Evolutionary conservation across 1,284 basidiomycete species (phyloP).

Genomic region (Moniliophthora roreri): DNA sequence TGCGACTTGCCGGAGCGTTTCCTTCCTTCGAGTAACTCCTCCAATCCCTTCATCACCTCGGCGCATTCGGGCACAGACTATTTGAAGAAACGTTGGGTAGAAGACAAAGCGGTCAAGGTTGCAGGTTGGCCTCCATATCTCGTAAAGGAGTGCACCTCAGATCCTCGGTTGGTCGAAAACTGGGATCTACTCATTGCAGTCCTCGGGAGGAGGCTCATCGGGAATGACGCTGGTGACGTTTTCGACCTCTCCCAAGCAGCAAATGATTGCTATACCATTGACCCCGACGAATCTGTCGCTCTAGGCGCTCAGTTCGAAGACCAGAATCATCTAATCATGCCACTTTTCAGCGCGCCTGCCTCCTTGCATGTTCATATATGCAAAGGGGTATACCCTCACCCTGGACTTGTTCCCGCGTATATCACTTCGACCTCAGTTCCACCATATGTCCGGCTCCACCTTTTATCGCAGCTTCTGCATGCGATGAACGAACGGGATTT

Average conservation of each 20-base stretch:
- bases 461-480: conserved; percentile 65
- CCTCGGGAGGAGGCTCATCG: conserved; percentile 50
- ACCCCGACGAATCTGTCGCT: conserved; percentile 68
- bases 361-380: conserved; percentile 70
- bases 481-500: conserved; percentile 57
- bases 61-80: conserved; percentile 61
- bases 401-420: conserved; percentile 70
- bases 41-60: conserved; percentile 66
- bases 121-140: conserved; percentile 81
- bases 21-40: conserved; percentile 63
- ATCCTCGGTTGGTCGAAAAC: conserved; percentile 39
- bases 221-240: conserved; percentile 32
- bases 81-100: conserved; percentile 78
- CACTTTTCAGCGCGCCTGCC: conserved; percentile 62
- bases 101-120: conserved; percentile 81
- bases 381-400: conserved; percentile 53
- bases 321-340: conserved; percentile 51
- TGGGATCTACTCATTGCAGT: conserved; percentile 51
- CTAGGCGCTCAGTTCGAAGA: conserved; percentile 54
- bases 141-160: conserved; percentile 56
- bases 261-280: conserved; percentile 29
- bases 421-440: conserved; percentile 72
- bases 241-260: neutral
- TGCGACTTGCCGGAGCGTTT: conserved; percentile 73
- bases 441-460: conserved; percentile 83